Conservation (phyloP, 495 filamentous ascomycete genomes). For the Neurospora pannonica region DNA sequence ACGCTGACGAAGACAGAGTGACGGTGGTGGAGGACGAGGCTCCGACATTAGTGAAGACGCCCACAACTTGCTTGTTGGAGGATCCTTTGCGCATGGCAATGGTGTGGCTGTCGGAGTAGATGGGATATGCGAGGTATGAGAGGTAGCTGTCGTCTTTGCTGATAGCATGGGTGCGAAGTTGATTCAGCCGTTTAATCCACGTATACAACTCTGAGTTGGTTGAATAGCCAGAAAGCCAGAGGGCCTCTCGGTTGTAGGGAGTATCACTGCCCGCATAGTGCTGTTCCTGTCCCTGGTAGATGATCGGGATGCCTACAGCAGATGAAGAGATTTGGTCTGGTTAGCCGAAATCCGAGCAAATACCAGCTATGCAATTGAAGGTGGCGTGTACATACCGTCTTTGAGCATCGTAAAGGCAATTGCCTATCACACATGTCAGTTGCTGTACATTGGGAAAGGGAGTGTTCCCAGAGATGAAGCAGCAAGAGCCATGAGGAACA, state of each 20-base stretch:
- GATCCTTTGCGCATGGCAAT: conserved; percentile 59
- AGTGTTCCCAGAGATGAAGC: neutral
- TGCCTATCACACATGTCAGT: conserved; percentile 50
- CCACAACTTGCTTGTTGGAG: conserved; percentile 45
- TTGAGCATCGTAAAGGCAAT: conserved; percentile 63
- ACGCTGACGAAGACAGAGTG: conserved; percentile 31
- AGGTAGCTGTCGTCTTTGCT: conserved; percentile 35
- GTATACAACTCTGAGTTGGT: conserved; percentile 51
- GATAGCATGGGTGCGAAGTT: conserved; percentile 49
- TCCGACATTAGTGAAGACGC: conserved; percentile 53
- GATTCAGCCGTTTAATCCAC: conserved; percentile 43
- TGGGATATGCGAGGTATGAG: conserved; percentile 43
- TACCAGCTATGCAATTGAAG: conserved; percentile 9
- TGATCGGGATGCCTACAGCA: conserved; percentile 29
- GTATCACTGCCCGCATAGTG: conserved; percentile 48
- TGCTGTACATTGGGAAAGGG: neutral
- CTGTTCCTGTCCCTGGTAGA: conserved; percentile 60
- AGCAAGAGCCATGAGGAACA: neutral
- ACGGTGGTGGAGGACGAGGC: conserved; percentile 36
- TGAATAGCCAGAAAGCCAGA: conserved; percentile 60
- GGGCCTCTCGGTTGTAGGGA: conserved; percentile 62
- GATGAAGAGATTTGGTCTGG: neutral
- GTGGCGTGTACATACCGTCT: conserved; percentile 27
- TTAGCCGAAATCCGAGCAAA: neutral
- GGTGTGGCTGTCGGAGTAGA: conserved; percentile 47